Evolutionary conservation across 331 rosid species (phyloP).

Genomic region (Malus hybrid): DNA sequence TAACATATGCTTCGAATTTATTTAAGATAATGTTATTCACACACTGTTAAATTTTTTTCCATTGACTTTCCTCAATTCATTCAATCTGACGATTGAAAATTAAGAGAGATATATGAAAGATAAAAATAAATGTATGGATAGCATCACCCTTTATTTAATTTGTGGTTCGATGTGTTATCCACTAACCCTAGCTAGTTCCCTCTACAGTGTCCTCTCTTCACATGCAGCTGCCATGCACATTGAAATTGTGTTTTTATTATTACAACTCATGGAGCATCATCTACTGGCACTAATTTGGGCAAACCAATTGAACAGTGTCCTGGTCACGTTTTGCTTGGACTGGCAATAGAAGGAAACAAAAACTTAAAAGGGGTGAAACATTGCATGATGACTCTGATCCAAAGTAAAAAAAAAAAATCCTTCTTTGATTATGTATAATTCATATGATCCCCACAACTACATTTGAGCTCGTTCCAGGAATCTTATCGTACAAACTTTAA

Average conservation of each 20-base stretch:
- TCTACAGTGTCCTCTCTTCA: neutral
- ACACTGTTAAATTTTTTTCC: no score
- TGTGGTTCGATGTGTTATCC: neutral
- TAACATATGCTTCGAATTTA: no score
- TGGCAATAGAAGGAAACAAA: neutral
- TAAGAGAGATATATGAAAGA: no score
- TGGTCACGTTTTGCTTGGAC: neutral
- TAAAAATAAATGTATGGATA: no score
- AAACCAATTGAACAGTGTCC: neutral
- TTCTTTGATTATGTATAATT: neutral
- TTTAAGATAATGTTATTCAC: no score
- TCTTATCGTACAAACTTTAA: neutral
- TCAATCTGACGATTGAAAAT: no score
- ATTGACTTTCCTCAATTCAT: no score
- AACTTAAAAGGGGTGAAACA: neutral
- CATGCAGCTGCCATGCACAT: constrained; percentile 3
- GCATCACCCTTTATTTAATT: no score
- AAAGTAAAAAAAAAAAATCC: neutral
- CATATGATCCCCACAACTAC: neutral
- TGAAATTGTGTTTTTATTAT: neutral
- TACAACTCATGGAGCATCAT: constrained; percentile 1
- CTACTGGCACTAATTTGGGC: neutral
- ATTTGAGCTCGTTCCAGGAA: neutral
- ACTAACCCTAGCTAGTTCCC: neutral
- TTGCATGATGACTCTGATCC: neutral